Evolutionary conservation across 75 land plant genomes (phyloP), one percentile per base, ranked within the genome.

Genomic region (Selaginella tamariscina): DNA sequence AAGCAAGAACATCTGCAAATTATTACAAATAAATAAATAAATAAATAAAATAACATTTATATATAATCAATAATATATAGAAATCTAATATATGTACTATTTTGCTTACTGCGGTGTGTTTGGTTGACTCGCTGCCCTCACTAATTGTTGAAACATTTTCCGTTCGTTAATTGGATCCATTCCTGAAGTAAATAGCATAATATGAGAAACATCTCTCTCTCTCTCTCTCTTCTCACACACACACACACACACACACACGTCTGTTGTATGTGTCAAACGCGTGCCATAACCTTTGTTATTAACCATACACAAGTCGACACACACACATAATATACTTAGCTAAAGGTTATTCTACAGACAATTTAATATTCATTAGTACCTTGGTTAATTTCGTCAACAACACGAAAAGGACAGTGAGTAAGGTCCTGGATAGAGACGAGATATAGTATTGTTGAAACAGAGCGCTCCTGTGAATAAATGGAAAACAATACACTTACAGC

Each of bases 371-470:
- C 13, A 29, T 24, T 56, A 67, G 57, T 23, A 86, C 99, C 97
- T 80, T 95, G 97, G 72, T 95, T 95, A 30, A 95, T 95, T 72
- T 95, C 99, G 76, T 95, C 99, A 67, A 95, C 99, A 49, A 95
- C 99, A 65, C 99, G 88, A 65, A 95, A 95, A 49, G 99, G 99
- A 68, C 99, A 91, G 71, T 86, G 81, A 64, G 97, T 95, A 55
- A 95, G 85, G 66, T 91, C 99, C 81, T 95, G 99, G 29, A 95
- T 80, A 31, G 99, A 95, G 28, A 95, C 97, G 44, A 95, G 86
- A 75, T 95, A 95, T 9, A 91, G 82, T 59, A 95, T 95, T 5
- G 99, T 95, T 31, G 99, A 88, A 29, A 95, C 99, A 0, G 99
- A 95, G 2, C 99, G 85, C 56, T 95, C 99, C 99, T 95, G 65